These are phyloP conservation scores for Dendrobium chrysotoxum DNA, from an alignment of 106 monocot species.

Conservation along the genomic window DNA sequence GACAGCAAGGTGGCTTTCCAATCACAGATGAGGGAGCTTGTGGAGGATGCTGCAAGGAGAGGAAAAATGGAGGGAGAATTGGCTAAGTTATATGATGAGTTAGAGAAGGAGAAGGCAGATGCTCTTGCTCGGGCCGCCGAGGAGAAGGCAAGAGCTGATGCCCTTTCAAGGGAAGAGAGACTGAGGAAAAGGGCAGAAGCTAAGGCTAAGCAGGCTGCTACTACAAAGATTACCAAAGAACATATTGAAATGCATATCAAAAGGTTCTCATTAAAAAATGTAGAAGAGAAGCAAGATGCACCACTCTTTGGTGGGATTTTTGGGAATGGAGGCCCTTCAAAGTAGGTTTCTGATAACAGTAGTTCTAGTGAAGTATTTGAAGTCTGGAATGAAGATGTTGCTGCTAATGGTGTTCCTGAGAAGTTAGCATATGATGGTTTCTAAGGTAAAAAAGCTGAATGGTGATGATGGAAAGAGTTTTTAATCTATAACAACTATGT, in stretches of 20 bases:
- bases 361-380: background rate
- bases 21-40: constrained; percentile 50
- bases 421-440: background rate
- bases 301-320: background rate
- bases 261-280: background rate
- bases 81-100: constrained; percentile 49
- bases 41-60: constrained; percentile 39
- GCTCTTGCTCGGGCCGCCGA: constrained; percentile 51
- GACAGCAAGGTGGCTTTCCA: constrained; percentile 42
- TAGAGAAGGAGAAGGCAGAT: constrained; percentile 69
- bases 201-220: constrained; percentile 57
- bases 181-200: constrained; percentile 71
- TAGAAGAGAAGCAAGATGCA: background rate
- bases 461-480: background rate
- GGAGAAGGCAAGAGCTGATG: constrained; percentile 63
- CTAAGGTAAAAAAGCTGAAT: background rate
- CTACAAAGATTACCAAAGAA: constrained; percentile 23
- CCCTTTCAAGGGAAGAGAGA: constrained; percentile 56
- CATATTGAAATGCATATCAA: constrained; percentile 13
- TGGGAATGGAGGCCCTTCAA: background rate
- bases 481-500: background rate
- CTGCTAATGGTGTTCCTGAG: background rate
- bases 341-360: background rate
- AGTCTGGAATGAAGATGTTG: background rate
- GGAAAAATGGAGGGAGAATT: constrained; percentile 60